phyloP scores from a whole-genome alignment of 2,329 filamentous ascomycete genomes.

The Fusarium sp. region DNA sequence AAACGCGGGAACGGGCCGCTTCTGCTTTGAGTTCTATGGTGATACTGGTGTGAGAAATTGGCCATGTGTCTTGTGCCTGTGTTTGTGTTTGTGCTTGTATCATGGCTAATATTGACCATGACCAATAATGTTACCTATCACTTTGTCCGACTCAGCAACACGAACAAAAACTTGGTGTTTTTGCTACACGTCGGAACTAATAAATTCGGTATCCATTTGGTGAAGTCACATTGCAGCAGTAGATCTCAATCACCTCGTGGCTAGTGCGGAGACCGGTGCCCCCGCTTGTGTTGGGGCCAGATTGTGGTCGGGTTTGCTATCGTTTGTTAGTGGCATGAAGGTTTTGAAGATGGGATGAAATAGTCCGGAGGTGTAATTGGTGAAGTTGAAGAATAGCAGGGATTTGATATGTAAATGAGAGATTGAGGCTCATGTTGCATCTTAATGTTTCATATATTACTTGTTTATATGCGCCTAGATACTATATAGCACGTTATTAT shows the following conservation, averaged over 20 bases:
- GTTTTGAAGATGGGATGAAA: not conserved
- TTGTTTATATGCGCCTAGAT: constrained; percentile 8
- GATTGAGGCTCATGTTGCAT: not conserved
- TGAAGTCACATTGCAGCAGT: constrained; percentile 14
- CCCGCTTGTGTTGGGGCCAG: constrained; percentile 6
- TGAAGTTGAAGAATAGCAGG: not conserved
- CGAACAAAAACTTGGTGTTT: not conserved
- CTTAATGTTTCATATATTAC: not conserved
- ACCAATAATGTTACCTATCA: not conserved
- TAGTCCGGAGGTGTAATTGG: not conserved
- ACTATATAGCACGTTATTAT: not conserved
- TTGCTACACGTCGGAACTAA: not conserved
- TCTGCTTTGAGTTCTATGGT: constrained; percentile 10
- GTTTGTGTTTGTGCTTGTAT: constrained; percentile 12
- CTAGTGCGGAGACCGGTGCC: constrained; percentile 9
- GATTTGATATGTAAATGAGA: too few relatives aligned
- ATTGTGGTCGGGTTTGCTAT: not conserved
- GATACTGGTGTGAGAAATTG: constrained; percentile 18
- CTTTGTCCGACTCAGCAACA: not conserved
- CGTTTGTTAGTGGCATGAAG: not conserved
- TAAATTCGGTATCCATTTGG: not conserved
- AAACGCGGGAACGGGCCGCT: constrained; percentile 34
- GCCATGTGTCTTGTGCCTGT: constrained; percentile 10
- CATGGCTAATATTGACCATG: not conserved
- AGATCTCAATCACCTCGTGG: constrained; percentile 32